These are phyloP conservation scores for Elsinoe perseae DNA, from an alignment of 2,329 filamentous ascomycete genomes.

Conservation along the genomic window DNA sequence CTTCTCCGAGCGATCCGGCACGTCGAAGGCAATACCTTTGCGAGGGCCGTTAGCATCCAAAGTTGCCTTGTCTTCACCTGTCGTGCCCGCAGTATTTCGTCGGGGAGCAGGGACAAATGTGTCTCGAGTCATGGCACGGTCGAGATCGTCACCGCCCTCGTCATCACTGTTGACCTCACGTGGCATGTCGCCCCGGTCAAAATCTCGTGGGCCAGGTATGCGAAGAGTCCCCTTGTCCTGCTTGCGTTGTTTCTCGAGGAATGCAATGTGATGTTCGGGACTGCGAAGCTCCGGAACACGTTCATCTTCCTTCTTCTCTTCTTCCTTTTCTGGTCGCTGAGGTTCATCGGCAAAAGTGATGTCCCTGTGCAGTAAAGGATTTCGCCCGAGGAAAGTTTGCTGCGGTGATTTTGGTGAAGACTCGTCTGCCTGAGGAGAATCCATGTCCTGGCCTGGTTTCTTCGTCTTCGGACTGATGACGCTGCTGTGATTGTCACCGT, in stretches of 20 bases:
- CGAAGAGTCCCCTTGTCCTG: slow-evolving; percentile 67
- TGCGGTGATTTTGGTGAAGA: slow-evolving; percentile 3
- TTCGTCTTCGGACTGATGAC: slow-evolving; percentile 10
- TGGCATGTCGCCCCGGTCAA: slow-evolving; percentile 71
- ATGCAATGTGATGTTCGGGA: slow-evolving; percentile 76
- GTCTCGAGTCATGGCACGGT: slow-evolving; percentile 25
- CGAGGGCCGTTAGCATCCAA: not conserved
- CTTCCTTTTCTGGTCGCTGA: slow-evolving; percentile 46
- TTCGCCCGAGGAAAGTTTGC: slow-evolving; percentile 24
- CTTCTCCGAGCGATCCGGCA: slow-evolving; percentile 45
- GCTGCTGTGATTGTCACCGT: slow-evolving; percentile 37
- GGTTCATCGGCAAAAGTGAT: slow-evolving; percentile 65
- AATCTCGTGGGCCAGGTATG: slow-evolving; percentile 87
- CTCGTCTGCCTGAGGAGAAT: not conserved
- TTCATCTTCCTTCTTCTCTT: slow-evolving; percentile 33
- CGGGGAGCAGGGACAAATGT: slow-evolving; percentile 15
- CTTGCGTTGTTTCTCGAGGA: slow-evolving; percentile 70
- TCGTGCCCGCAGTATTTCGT: not conserved
- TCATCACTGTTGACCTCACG: slow-evolving; percentile 47
- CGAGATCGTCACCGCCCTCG: slow-evolving; percentile 26
- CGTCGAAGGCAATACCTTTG: slow-evolving; percentile 59
- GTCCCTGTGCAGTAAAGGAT: slow-evolving; percentile 32
- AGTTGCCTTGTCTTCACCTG: slow-evolving; percentile 32
- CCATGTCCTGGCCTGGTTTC: not conserved
- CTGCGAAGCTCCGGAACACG: slow-evolving; percentile 47